A percentile compares a stretch with the other conserved stretches of the same genome.
Conservation (phyloP, 352 stramenopile species). For the Phytopythium montanum region DNA sequence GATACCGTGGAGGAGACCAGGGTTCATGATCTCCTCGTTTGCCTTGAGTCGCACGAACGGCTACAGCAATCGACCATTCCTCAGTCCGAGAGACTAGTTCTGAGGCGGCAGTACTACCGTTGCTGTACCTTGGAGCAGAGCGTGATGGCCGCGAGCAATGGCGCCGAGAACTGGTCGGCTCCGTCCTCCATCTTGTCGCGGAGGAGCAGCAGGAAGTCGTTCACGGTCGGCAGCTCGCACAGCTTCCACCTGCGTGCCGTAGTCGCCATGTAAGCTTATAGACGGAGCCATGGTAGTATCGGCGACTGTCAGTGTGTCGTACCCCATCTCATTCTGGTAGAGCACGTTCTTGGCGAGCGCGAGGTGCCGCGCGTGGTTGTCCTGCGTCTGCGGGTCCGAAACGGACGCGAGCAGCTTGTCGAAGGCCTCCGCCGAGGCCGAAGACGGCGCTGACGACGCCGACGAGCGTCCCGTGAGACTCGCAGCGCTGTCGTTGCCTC, state of each 20-base stretch:
- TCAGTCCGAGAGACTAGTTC: too few relatives aligned
- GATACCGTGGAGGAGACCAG: slow-evolving; percentile 40
- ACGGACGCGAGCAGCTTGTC: slow-evolving; percentile 65
- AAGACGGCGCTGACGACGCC: too few relatives aligned
- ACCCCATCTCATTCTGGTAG: slow-evolving; percentile 70
- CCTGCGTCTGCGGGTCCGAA: slow-evolving; percentile 55
- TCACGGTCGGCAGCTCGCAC: slow-evolving; percentile 53
- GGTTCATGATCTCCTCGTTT: slow-evolving; percentile 76
- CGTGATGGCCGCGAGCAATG: slow-evolving; percentile 35
- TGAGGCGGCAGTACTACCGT: neutral
- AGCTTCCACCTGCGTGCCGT: slow-evolving; percentile 56
- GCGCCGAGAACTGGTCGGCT: slow-evolving; percentile 30
- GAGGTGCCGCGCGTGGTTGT: slow-evolving; percentile 62
- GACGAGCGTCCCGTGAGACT: too few relatives aligned
- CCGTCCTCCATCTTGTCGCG: slow-evolving; percentile 53
- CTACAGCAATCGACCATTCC: slow-evolving; percentile 16
- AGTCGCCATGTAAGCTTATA: neutral
- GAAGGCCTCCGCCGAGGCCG: slow-evolving; percentile 32
- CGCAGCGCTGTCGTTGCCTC: neutral
- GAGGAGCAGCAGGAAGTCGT: slow-evolving; percentile 50
- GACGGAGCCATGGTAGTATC: too few relatives aligned
- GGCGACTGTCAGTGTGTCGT: neutral
- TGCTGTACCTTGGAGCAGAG: slow-evolving; percentile 40
- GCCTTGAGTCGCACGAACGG: slow-evolving; percentile 68
- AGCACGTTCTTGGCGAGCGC: slow-evolving; percentile 77